A percentile compares a stretch with the other conserved stretches of the same genome.
These are phyloP conservation scores for Botrytis paeoniae DNA, from an alignment of 2,329 filamentous ascomycete genomes.

Conservation along the genomic window DNA sequence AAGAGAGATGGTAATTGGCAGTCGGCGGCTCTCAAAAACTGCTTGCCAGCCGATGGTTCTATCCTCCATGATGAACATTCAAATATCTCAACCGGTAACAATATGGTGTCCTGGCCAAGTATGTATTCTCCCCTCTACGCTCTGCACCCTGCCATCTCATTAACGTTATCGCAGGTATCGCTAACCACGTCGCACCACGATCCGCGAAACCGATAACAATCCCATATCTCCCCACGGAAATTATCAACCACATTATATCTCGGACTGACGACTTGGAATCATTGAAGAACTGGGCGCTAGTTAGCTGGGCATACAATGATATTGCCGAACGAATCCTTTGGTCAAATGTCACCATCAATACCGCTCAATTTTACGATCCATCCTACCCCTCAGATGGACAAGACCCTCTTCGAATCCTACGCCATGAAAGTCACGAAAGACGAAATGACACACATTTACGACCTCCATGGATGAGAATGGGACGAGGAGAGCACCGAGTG, in stretches of 20 bases:
- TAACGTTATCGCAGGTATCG: conserved; percentile 5
- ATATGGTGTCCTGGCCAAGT: conserved; percentile 5
- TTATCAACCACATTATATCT: conserved; percentile 17
- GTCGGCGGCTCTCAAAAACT: conserved; percentile 7
- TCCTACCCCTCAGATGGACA: conserved; percentile 10
- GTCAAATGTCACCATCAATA: conserved; percentile 20
- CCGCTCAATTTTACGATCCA: conserved; percentile 17
- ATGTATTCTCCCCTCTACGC: not conserved
- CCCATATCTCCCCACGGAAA: conserved; percentile 16
- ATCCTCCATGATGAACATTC: conserved; percentile 16
- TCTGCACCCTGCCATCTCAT: not conserved
- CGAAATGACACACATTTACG: not conserved
- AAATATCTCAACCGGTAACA: conserved; percentile 6
- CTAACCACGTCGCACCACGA: conserved; percentile 8
- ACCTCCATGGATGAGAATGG: not conserved
- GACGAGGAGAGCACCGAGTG: not conserved
- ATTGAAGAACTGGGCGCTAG: conserved; percentile 19
- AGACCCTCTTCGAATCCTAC: conserved; percentile 13
- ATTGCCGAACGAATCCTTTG: conserved; percentile 19
- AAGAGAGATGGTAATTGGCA: conserved; percentile 19
- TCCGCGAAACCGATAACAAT: conserved; percentile 14
- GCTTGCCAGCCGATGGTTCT: conserved; percentile 4
- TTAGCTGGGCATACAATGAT: conserved; percentile 12
- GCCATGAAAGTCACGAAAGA: conserved; percentile 11
- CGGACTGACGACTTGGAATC: conserved; percentile 18